phyloP scores from a whole-genome alignment of 108 stramenopile genomes.

The Aurantiochytrium sp. region DNA sequence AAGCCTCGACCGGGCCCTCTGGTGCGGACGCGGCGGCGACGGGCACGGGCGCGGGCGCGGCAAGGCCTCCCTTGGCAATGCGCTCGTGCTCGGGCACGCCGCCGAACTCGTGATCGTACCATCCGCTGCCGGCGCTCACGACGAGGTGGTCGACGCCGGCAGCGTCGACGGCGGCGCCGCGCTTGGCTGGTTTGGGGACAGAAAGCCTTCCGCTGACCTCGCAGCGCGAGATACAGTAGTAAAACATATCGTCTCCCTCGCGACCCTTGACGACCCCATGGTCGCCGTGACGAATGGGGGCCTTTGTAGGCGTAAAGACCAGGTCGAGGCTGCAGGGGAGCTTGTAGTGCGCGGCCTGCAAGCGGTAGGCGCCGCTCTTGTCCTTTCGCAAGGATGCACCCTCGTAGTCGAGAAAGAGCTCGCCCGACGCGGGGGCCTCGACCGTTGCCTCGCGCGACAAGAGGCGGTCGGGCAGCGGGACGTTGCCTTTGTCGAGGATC shows the following conservation, averaged over 20 bases:
- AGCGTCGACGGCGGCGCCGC: neutral
- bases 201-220: neutral
- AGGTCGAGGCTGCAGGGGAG: slow-evolving; percentile 8
- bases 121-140: slow-evolving; percentile 2
- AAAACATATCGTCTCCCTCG: slow-evolving; percentile 41
- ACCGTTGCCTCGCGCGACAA: slow-evolving; percentile 6
- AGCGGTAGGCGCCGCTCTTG: neutral
- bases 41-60: too few relatives aligned
- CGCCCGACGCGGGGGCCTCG: neutral
- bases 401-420: slow-evolving; percentile 11
- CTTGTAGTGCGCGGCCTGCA: slow-evolving; percentile 2
- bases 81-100: slow-evolving; percentile 9
- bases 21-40: too few relatives aligned
- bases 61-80: neutral
- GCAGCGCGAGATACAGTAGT: slow-evolving; percentile 38
- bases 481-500: slow-evolving; percentile 16
- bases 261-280: slow-evolving; percentile 38
- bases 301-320: neutral
- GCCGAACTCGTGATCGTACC: slow-evolving; percentile 43
- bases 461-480: slow-evolving; percentile 32
- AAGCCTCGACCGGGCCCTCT: too few relatives aligned
- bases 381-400: neutral
- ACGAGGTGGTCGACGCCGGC: neutral
- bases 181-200: neutral
- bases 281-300: slow-evolving; percentile 30